These are phyloP conservation scores for Malbranchea zuffiana DNA, from an alignment of 2,329 filamentous ascomycete species.

Conservation along the genomic window DNA sequence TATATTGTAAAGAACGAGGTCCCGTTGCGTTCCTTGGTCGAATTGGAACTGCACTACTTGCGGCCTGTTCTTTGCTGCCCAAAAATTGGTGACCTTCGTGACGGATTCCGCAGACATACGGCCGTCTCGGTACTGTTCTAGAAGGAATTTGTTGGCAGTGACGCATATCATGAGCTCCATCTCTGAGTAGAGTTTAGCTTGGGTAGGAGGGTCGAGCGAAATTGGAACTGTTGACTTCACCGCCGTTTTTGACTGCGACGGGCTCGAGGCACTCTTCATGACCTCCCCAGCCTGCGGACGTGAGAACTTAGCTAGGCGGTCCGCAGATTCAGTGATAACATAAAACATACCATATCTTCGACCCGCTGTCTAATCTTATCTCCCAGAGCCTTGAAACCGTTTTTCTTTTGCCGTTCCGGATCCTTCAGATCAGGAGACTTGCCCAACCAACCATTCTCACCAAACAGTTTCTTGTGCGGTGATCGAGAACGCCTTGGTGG, in stretches of 20 bases:
- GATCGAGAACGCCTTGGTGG: slow-evolving; percentile 21
- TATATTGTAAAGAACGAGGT: slow-evolving; percentile 38
- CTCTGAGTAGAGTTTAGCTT: slow-evolving; percentile 37
- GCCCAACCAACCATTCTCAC: slow-evolving; percentile 32
- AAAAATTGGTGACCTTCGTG: slow-evolving; percentile 28
- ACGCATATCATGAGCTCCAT: slow-evolving; percentile 38
- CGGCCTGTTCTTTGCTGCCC: slow-evolving; percentile 39
- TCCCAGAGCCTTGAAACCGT: slow-evolving; percentile 25
- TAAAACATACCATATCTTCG: slow-evolving; percentile 25
- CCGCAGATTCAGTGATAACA: neutral
- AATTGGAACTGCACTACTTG: slow-evolving; percentile 43
- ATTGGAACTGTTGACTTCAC: slow-evolving; percentile 24
- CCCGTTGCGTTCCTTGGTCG: slow-evolving; percentile 41
- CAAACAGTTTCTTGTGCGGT: slow-evolving; percentile 35
- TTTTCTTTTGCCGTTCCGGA: slow-evolving; percentile 22
- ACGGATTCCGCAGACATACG: slow-evolving; percentile 33
- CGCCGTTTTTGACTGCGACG: slow-evolving; percentile 15
- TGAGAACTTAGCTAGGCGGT: slow-evolving; percentile 1
- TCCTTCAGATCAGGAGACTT: slow-evolving; percentile 25
- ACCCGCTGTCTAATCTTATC: slow-evolving; percentile 33
- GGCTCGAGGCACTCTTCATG: slow-evolving; percentile 14
- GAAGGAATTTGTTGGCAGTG: slow-evolving; percentile 36
- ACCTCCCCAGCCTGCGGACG: slow-evolving; percentile 20
- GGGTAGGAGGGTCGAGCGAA: slow-evolving; percentile 31
- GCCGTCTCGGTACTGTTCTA: slow-evolving; percentile 31